These are phyloP conservation scores for Plasmodium gallinaceum DNA, from an alignment of 169 alveolate species.

Conservation along the genomic window DNA sequence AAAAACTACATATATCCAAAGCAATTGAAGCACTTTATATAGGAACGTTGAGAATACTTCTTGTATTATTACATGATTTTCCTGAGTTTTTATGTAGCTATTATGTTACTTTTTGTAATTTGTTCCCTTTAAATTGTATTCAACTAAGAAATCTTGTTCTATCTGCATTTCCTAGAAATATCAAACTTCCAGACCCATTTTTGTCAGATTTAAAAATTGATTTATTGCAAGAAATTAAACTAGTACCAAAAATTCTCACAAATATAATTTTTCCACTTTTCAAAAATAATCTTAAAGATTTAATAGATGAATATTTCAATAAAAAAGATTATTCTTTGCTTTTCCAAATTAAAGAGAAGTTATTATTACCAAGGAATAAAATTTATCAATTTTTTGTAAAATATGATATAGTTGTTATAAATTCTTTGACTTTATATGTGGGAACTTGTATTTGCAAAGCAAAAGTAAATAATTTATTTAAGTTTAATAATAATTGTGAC, in stretches of 20 bases:
- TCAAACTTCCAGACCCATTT: constrained; percentile 95
- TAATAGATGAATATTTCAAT: constrained; percentile 78
- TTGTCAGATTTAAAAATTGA: constrained; percentile 91
- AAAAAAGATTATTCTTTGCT: constrained; percentile 80
- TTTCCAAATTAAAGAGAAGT: constrained; percentile 40
- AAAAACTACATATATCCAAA: constrained; percentile 77
- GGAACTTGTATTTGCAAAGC: constrained; percentile 72
- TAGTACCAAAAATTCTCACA: constrained; percentile 88
- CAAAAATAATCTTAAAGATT: constrained; percentile 75
- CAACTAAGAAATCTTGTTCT: constrained; percentile 95
- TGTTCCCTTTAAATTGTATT: constrained; percentile 93
- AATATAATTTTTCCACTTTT: constrained; percentile 73
- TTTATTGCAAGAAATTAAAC: constrained; percentile 90
- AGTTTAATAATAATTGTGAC: constrained; percentile 58
- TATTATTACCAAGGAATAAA: constrained; percentile 46
- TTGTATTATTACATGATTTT: constrained; percentile 94
- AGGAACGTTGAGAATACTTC: constrained; percentile 88
- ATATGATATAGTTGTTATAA: constrained; percentile 62
- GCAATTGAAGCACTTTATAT: constrained; percentile 78
- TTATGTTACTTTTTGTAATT: constrained; percentile 93
- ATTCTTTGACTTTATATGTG: constrained; percentile 58
- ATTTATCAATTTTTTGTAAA: constrained; percentile 50
- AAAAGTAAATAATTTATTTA: constrained; percentile 56
- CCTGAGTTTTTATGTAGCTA: constrained; percentile 97
- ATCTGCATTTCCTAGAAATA: constrained; percentile 95